Percentiles rank a stretch among this genome's conserved stretches.
Evolutionary conservation across 108 stramenopile genomes (phyloP).

Genomic region (Nitzschia palea): DNA sequence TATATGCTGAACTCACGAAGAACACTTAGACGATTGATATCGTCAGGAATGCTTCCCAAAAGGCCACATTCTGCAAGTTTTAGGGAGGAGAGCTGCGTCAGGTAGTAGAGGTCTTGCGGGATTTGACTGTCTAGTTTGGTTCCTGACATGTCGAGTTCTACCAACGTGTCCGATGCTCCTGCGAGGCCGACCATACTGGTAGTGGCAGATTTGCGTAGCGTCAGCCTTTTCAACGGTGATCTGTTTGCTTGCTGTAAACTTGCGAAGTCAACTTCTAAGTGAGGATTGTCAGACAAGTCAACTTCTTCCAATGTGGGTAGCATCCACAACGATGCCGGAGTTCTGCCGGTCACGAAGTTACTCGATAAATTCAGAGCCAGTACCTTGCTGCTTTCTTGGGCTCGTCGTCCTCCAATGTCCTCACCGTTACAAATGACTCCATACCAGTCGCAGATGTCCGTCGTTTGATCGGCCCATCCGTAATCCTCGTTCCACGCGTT

Average conservation of each 20-base stretch:
- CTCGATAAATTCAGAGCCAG: constrained; percentile 10
- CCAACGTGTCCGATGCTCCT: constrained; percentile 3
- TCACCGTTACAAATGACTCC: constrained; percentile 27
- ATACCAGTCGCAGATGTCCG: constrained; percentile 40
- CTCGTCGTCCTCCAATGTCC: neutral
- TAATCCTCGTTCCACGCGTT: constrained; percentile 31
- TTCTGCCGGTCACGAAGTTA: constrained; percentile 29
- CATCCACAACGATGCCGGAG: constrained; percentile 23
- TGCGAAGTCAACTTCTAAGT: constrained; percentile 21
- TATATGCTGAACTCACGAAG: constrained; percentile 20
- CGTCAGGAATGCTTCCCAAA: constrained; percentile 16
- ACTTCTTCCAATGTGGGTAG: constrained; percentile 9
- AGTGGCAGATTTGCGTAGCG: constrained; percentile 12
- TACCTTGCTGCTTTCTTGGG: neutral
- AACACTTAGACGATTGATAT: constrained; percentile 4
- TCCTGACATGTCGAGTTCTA: constrained; percentile 7
- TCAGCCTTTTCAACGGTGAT: neutral
- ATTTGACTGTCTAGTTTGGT: constrained; percentile 21
- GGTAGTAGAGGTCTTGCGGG: constrained; percentile 50
- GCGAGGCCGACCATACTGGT: constrained; percentile 10
- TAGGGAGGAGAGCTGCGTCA: constrained; percentile 40
- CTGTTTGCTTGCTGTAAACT: neutral
- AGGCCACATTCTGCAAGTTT: constrained; percentile 28
- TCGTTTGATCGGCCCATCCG: constrained; percentile 22
- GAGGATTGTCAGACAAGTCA: constrained; percentile 13